Evolutionary conservation across 139 green algal genomes (phyloP).

Genomic region (Coelastrella sp.): DNA sequence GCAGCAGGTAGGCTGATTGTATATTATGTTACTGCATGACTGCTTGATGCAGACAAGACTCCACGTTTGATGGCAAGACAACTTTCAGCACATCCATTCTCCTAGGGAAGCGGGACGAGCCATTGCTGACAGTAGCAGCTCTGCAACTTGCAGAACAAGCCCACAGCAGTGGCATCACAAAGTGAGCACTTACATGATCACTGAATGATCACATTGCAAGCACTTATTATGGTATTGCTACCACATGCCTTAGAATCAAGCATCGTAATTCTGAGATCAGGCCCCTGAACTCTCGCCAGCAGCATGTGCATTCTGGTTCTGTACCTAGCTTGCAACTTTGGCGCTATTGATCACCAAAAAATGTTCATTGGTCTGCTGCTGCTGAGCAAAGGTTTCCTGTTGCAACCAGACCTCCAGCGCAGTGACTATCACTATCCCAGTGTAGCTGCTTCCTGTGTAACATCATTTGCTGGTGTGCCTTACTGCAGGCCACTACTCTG

Average conservation of each 20-base stretch:
- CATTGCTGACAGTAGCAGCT: conserved; percentile 54
- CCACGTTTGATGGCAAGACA: conserved; percentile 57
- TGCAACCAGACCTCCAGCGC: neutral
- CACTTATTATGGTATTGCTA: neutral
- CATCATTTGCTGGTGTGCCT: no score
- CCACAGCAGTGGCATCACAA: conserved; percentile 23
- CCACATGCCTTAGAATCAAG: neutral
- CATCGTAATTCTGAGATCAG: neutral
- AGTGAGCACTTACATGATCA: neutral
- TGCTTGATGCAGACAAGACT: conserved; percentile 52
- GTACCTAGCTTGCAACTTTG: no score
- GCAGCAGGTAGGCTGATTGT: no score
- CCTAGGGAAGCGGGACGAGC: conserved; percentile 59
- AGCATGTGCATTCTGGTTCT: no score
- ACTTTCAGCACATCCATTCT: conserved; percentile 60
- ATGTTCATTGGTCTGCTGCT: no score
- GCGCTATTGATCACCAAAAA: no score
- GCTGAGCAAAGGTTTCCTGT: no score
- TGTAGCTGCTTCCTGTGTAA: neutral
- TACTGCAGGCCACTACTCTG: conserved; percentile 60
- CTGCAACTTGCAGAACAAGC: conserved; percentile 58
- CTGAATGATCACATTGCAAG: neutral
- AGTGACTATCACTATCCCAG: neutral
- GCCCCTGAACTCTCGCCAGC: no score
- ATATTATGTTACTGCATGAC: no score